A percentile compares a stretch with the other conserved stretches of the same genome.
Conservation (phyloP, 1,284 basidiomycete genomes). For the Porodaedalea pini region DNA sequence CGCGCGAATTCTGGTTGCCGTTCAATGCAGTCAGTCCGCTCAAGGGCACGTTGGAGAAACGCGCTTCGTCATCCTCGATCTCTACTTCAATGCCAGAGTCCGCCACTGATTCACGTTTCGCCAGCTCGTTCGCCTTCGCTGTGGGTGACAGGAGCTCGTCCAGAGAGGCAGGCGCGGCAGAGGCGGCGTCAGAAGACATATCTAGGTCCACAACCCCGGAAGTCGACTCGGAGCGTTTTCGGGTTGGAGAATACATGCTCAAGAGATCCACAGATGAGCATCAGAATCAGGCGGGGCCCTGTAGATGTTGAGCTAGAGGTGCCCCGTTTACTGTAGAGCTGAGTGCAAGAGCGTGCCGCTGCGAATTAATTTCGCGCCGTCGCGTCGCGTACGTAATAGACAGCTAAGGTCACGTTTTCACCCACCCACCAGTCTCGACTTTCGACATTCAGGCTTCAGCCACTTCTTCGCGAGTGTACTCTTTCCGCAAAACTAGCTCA, state of each 20-base stretch:
- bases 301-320: background rate
- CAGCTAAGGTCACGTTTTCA: background rate
- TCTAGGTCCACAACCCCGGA: slow-evolving; percentile 20
- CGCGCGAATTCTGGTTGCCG: background rate
- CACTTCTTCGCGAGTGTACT: slow-evolving; percentile 89
- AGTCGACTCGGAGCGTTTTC: slow-evolving; percentile 19
- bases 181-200: slow-evolving; percentile 6
- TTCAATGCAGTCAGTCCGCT: slow-evolving; percentile 23
- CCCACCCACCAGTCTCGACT: slow-evolving; percentile 47
- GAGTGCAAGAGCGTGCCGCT: background rate
- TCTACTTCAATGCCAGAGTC: slow-evolving; percentile 18
- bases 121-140: background rate
- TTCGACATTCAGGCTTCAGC: slow-evolving; percentile 62
- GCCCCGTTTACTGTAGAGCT: background rate
- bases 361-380: background rate
- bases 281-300: background rate
- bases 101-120: slow-evolving; percentile 11
- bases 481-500: slow-evolving; percentile 40
- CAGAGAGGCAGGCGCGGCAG: slow-evolving; percentile 1
- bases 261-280: background rate
- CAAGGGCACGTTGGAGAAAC: slow-evolving; percentile 54
- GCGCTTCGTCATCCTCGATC: slow-evolving; percentile 47
- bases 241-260: background rate
- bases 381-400: slow-evolving; percentile 5
- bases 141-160: slow-evolving; percentile 14